Evolutionary conservation across 2,329 filamentous ascomycete species (phyloP).

Genomic region (Uncinocarpus reesii): DNA sequence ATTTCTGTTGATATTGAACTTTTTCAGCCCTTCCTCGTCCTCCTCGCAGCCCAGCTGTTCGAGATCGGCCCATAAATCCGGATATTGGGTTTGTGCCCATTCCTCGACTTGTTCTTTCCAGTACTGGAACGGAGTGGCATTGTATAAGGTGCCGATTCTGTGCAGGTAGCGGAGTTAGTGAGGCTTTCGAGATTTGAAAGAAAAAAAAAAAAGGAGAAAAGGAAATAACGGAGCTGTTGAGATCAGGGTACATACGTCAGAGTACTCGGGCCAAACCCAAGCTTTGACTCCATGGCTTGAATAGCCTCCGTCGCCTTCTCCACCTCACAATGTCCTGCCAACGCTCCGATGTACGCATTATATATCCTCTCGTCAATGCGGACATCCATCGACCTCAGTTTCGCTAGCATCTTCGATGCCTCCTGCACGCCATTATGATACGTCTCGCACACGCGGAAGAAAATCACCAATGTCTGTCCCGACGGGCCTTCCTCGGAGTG

Average conservation of each 20-base stretch:
- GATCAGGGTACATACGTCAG: constrained; percentile 52
- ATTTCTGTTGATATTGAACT: constrained; percentile 15
- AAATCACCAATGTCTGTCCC: constrained; percentile 67
- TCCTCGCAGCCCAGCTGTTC: constrained; percentile 30
- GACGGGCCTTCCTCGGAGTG: constrained; percentile 75
- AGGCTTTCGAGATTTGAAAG: background rate
- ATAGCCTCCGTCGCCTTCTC: constrained; percentile 58
- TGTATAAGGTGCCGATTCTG: constrained; percentile 67
- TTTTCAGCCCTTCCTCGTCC: constrained; percentile 15
- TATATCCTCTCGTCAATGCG: constrained; percentile 65
- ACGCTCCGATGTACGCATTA: constrained; percentile 62
- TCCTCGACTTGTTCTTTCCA: constrained; percentile 60
- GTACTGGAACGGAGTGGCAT: constrained; percentile 55
- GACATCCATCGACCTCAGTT: constrained; percentile 62
- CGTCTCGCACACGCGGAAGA: constrained; percentile 67
- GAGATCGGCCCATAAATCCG: constrained; percentile 58
- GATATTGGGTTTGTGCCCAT: constrained; percentile 62
- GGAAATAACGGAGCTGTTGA: background rate
- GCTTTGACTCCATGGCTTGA: constrained; percentile 54
- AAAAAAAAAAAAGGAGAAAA: constrained; percentile 1
- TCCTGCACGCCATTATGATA: constrained; percentile 36
- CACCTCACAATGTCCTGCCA: constrained; percentile 62
- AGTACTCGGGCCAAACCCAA: constrained; percentile 56
- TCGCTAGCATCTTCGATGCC: constrained; percentile 44
- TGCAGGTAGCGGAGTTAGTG: background rate